Base-by-base conservation (phyloP, 805 yeast species). In the Cyberlindnera maritima region DNA sequence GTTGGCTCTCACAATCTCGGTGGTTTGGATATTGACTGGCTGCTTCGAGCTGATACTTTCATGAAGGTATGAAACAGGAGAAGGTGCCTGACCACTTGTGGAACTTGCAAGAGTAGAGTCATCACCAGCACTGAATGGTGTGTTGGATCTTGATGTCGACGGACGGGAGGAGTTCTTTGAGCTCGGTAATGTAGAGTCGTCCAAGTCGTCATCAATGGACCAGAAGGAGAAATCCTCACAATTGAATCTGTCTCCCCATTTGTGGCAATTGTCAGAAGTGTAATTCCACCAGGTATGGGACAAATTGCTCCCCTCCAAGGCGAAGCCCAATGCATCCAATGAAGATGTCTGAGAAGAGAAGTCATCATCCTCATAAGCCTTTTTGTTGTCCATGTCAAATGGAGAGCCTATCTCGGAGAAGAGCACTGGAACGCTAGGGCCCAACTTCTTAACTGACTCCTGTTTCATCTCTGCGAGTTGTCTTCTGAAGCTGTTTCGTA, bases 351-450 rank as follows among this genome's bases (percentile, higher is more conserved):
- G 99, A 11, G 88, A 75, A 10, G 72, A 65, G 63, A 80, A 94
- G 51, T 80, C 79, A 2, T 91, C 90, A 47, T 72, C 72, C 1
- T 64, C 63, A 60, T 79, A 92, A 0, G 97, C 86, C 40, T 67
- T 71, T 60, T 86, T 88, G 48, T 79, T 74, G 64, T 92, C 91
- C 97, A 92, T 88, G 64, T 94, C 97, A 63, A 85, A 88, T 3
- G 99, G 98, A 84, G 92, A 88, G 6, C 99, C 99, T n/a, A 92
- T 90, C 64, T 92, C 99, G 1, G 96, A 80, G 75, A 94, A 82
- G 19, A 92, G 67, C 10, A 85, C 76, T 0, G 97, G 96, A 10
- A 89, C 72, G 10, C 63, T 42, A 1, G 55, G 48, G 3, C 97
- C 97, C 32, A 91, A 64, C 26, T 76, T 63, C 4, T 73, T 74